A percentile compares a stretch with the other conserved stretches of the same genome.
Conservation (phyloP, 2,329 filamentous ascomycete species). For the Westerdykella aurantiaca region DNA sequence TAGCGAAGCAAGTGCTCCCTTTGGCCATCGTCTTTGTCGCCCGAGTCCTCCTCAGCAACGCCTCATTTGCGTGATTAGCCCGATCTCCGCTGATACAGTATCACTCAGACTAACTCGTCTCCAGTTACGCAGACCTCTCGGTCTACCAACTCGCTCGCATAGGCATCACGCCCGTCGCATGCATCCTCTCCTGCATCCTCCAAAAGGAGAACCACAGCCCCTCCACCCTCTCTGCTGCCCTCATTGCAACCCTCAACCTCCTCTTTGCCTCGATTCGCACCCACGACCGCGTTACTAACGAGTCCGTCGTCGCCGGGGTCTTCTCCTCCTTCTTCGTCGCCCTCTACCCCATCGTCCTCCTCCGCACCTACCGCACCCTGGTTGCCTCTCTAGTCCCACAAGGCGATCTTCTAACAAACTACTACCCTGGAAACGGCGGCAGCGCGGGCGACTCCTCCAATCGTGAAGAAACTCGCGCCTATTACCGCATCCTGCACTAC, state of each 20-base stretch:
- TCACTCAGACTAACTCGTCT: constrained; percentile 1
- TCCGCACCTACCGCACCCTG: constrained; percentile 46
- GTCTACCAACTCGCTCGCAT: constrained; percentile 51
- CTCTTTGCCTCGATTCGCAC: constrained; percentile 45
- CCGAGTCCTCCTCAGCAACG: constrained; percentile 49
- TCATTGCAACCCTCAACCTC: constrained; percentile 48
- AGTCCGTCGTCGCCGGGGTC: constrained; percentile 47
- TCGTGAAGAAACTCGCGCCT: constrained; percentile 47
- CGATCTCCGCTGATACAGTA: background rate
- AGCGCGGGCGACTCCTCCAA: constrained; percentile 24
- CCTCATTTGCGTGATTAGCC: constrained; percentile 46
- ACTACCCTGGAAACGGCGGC: constrained; percentile 16
- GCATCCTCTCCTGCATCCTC: constrained; percentile 46
- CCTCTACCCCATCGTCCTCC: constrained; percentile 47
- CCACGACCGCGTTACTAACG: constrained; percentile 46
- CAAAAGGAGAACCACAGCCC: constrained; percentile 44
- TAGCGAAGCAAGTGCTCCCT: constrained; percentile 46
- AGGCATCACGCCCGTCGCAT: constrained; percentile 45
- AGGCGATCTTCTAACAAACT: constrained; percentile 41
- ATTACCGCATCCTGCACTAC: constrained; percentile 50
- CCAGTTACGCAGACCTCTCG: constrained; percentile 46
- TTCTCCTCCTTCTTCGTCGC: constrained; percentile 50
- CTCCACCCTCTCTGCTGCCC: constrained; percentile 45
- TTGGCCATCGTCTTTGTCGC: constrained; percentile 47
- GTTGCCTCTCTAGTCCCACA: constrained; percentile 42